Base-by-base conservation (phyloP, 2,329 filamentous ascomycete species). In the Xylaria sp. region DNA sequence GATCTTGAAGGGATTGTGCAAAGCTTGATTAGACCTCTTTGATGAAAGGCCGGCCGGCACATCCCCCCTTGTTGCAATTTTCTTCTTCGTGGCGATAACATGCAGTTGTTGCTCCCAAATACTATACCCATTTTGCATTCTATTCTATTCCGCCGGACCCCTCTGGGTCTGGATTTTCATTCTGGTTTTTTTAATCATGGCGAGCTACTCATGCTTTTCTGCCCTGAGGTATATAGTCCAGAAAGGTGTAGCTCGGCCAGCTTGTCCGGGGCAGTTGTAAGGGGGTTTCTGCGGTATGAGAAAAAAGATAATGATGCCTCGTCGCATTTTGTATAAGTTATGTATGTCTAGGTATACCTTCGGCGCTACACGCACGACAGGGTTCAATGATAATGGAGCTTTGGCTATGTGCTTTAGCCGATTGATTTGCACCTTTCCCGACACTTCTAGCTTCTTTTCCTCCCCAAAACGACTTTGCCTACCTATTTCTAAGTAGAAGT, bases 321-420 rank as follows among this genome's bases (percentile, higher is more conserved):
- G 56, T 54, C 52, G 58, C 54, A 54, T 59, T 60, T 50, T 61
- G 54, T 63, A 66, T 56, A 50, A 56, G 53, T 60, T 48, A 53
- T 53, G 41, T 57, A 52, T 54, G 48, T 46, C n/a, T n/a, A n/a
- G n/a, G n/a, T 41, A 48, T 39, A 49, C 22, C 9, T 55, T 39
- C 11, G 34, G 41, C 45, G 52, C 19, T 46, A n/a, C 43, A 48
- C 38, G 40, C 50, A 39, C 39, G 45, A n/a, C n/a, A n/a, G n/a
- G 50, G 51, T 50, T 42, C 43, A 50, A 51, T 50, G 48, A 52
- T 52, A 45, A 45, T 52, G 43, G 43, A 43, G 39, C 45, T 44
- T 44, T n/a, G 41, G 41, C n/a, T 40, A 29, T 24, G 24, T 19
- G n/a, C n/a, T 22, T 21, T 24, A 16, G 9, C 29, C 29, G 29